Evolutionary conservation across 257 asterid species (phyloP).

Genomic region (Solanum pimpinellifolium): DNA sequence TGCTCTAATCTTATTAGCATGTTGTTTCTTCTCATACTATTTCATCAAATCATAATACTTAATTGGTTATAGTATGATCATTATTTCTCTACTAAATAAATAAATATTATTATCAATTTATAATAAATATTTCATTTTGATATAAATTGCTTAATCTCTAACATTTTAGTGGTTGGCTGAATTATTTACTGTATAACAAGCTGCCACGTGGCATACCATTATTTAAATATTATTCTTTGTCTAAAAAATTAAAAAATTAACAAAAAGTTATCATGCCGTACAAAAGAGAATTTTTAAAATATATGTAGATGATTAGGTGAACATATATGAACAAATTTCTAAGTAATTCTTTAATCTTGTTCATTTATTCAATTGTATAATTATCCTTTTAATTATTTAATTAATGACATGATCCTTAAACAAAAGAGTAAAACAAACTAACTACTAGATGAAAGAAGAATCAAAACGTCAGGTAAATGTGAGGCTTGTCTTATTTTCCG

Average conservation of each 20-base stretch:
- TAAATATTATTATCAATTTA: not conserved
- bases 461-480: not conserved
- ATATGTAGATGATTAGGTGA: not conserved
- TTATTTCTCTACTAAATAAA: not conserved
- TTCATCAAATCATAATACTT: too few species aligned
- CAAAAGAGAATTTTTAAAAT: not conserved
- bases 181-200: not conserved
- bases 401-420: not conserved
- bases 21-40: too few species aligned
- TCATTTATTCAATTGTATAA: not conserved
- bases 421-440: not conserved
- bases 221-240: not conserved
- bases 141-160: not conserved
- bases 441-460: not conserved
- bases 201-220: not conserved
- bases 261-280: not conserved
- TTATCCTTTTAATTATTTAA: not conserved
- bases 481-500: not conserved
- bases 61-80: too few species aligned
- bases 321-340: not conserved
- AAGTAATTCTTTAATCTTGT: not conserved
- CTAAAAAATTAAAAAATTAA: not conserved
- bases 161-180: not conserved
- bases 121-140: not conserved
- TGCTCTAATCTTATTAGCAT: not conserved